Percentiles rank a stretch among this genome's conserved stretches.
phyloP scores from a whole-genome alignment of 2,329 filamentous ascomycete species.

The Fusarium graminum region DNA sequence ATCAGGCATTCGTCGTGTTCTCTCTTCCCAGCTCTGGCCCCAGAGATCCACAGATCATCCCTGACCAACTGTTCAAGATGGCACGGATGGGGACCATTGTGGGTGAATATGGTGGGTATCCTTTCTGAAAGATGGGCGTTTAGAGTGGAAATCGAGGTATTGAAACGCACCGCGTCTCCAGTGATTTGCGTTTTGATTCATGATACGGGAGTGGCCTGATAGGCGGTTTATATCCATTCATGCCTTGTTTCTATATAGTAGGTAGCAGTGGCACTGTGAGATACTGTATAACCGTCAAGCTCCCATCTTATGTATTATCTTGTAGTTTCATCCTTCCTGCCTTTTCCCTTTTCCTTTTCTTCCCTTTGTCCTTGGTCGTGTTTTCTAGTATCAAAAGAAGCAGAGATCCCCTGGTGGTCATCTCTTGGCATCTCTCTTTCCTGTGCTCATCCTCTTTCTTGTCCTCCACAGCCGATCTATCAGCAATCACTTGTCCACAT shows the following conservation, averaged over 20 bases:
- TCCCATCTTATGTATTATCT: slow-evolving; percentile 18
- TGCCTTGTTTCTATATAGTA: slow-evolving; percentile 16
- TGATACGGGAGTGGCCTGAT: slow-evolving; percentile 19
- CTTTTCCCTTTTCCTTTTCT: neutral
- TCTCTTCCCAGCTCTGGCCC: neutral
- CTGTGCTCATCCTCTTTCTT: slow-evolving; percentile 22
- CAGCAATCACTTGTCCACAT: slow-evolving; percentile 18
- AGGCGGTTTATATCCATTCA: slow-evolving; percentile 7
- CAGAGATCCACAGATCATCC: slow-evolving; percentile 22
- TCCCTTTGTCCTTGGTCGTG: slow-evolving; percentile 13
- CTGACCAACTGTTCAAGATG: slow-evolving; percentile 16
- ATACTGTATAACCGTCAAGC: slow-evolving; percentile 33
- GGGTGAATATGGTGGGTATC: slow-evolving; percentile 4
- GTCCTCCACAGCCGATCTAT: slow-evolving; percentile 17
- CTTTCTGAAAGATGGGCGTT: slow-evolving; percentile 18
- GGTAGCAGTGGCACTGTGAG: slow-evolving; percentile 36
- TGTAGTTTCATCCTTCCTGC: slow-evolving; percentile 5
- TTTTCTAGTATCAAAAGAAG: slow-evolving; percentile 30
- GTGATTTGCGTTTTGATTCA: slow-evolving; percentile 24
- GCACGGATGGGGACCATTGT: slow-evolving; percentile 11
- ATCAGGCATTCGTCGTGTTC: slow-evolving; percentile 7
- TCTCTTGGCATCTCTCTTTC: slow-evolving; percentile 40
- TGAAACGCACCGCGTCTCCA: slow-evolving; percentile 34
- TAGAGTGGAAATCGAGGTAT: slow-evolving; percentile 17
- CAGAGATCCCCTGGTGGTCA: slow-evolving; percentile 36